Base-by-base conservation (phyloP, 2,329 filamentous ascomycete species). In the Trichophyton rubrum region DNA sequence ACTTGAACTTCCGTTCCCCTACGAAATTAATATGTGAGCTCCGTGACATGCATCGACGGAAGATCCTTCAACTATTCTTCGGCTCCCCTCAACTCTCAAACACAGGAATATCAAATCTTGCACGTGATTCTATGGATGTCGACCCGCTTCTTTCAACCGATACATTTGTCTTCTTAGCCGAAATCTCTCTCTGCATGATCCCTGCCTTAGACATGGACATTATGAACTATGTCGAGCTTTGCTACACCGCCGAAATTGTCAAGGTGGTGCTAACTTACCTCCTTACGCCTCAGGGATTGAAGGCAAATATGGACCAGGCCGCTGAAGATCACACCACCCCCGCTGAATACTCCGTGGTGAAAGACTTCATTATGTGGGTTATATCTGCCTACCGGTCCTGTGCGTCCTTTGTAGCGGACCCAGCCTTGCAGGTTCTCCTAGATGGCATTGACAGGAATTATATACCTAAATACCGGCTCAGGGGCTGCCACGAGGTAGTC, bases 231-330 rank as follows among this genome's bases (percentile, higher is more conserved):
- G 74, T 97, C 57, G 85, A 87, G 41, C 78, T 97, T 53, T 96
- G 90, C 74, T 96, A 95, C 70, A 80, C 95, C 60, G 89, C 89
- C 2, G 93, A 99, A 73, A 84, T 99, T 61, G 84, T 95, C 62
- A 95, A 95, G 74, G 85, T 90, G 4, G 80, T 90, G 15, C 70
- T 84, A 13, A 78, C 81, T 6, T 83, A 82, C 68, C 73, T 75
- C 41, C 66, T 75, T 22, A 72, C 72, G 62, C 71, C 74, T 3
- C 61, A 71, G 3, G 72, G 69, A 0, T 62, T 76, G 56, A 49
- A 59, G 33, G 27, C 57, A 35, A 49, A 40, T 45, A 49, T 45
- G 27, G 40, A 59, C 3, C 58, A 73, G 35, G 65, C 67, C 4
- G 66, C 71, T 27, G 68, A 67, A 15, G 51, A 55, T 55, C 15